These are phyloP conservation scores for Xerocomellus intermedius DNA, from an alignment of 768 basidiomycete genomes.

Conservation along the genomic window DNA sequence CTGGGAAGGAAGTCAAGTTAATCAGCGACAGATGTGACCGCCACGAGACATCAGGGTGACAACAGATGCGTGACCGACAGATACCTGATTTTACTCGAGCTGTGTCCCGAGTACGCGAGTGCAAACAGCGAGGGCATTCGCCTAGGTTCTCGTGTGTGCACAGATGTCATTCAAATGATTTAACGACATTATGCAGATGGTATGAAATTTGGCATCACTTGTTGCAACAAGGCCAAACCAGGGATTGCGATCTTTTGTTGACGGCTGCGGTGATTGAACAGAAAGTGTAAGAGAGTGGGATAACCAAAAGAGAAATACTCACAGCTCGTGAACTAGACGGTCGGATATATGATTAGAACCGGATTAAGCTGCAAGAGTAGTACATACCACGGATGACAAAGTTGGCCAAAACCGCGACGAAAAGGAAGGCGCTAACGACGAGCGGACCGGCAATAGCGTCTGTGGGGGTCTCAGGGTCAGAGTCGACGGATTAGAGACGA, in stretches of 20 bases:
- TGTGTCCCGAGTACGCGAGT: no score
- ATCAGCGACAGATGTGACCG: neutral
- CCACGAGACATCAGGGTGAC: neutral
- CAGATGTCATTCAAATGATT: neutral
- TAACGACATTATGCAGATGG: slow-evolving; percentile 10
- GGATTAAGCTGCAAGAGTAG: neutral
- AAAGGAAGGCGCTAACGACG: slow-evolving; percentile 76
- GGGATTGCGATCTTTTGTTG: slow-evolving; percentile 30
- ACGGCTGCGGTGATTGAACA: slow-evolving; percentile 15
- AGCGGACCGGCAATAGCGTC: slow-evolving; percentile 84
- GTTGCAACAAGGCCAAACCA: slow-evolving; percentile 26
- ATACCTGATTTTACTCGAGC: neutral
- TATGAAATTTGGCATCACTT: slow-evolving; percentile 19
- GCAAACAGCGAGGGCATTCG: neutral
- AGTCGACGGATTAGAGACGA: slow-evolving; percentile 15
- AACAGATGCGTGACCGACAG: neutral
- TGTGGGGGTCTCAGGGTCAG: slow-evolving; percentile 29
- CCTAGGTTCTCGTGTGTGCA: neutral
- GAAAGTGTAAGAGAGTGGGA: neutral
- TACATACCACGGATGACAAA: slow-evolving; percentile 80
- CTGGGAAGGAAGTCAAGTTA: neutral
- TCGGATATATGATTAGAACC: slow-evolving; percentile 5
- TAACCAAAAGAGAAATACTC: slow-evolving; percentile 15
- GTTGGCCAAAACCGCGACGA: slow-evolving; percentile 84
- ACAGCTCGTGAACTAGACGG: slow-evolving; percentile 59